phyloP scores from a whole-genome alignment of 495 filamentous ascomycete genomes.

The Sordaria brevicollis region DNA sequence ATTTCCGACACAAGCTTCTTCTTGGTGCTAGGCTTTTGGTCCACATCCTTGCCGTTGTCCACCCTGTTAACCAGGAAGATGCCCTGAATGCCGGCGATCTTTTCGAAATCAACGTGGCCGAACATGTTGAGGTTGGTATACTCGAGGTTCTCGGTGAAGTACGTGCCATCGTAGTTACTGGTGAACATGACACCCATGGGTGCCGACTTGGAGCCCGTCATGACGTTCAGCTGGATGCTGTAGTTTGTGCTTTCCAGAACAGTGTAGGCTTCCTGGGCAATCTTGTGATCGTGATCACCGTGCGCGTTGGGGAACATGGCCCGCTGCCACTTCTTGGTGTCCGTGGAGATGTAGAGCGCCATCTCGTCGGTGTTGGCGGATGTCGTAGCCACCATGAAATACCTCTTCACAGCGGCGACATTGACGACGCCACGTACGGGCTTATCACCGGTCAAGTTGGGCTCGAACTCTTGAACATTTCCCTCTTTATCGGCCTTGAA shows the following conservation, averaged over 20 bases:
- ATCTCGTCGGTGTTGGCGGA: slow-evolving; percentile 76
- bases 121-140: slow-evolving; percentile 70
- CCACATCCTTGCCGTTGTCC: slow-evolving; percentile 71
- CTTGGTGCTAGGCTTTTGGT: slow-evolving; percentile 32
- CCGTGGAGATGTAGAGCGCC: slow-evolving; percentile 71
- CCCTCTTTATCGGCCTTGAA: slow-evolving; percentile 44
- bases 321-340: slow-evolving; percentile 79
- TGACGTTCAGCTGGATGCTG: slow-evolving; percentile 92
- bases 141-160: slow-evolving; percentile 81
- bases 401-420: slow-evolving; percentile 71
- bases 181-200: slow-evolving; percentile 82
- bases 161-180: slow-evolving; percentile 93
- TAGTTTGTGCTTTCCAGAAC: slow-evolving; percentile 92
- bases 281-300: slow-evolving; percentile 47
- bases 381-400: slow-evolving; percentile 70
- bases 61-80: slow-evolving; percentile 86
- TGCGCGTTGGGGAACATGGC: slow-evolving; percentile 58
- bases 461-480: slow-evolving; percentile 51
- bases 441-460: slow-evolving; percentile 59
- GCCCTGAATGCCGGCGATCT: slow-evolving; percentile 78
- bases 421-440: slow-evolving; percentile 66
- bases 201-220: slow-evolving; percentile 48
- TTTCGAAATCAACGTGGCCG: slow-evolving; percentile 86
- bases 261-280: slow-evolving; percentile 84
- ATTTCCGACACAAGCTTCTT: slow-evolving; percentile 71